Evolutionary conservation across 768 basidiomycete genomes (phyloP).

Genomic region (Polyporus arcularius): DNA sequence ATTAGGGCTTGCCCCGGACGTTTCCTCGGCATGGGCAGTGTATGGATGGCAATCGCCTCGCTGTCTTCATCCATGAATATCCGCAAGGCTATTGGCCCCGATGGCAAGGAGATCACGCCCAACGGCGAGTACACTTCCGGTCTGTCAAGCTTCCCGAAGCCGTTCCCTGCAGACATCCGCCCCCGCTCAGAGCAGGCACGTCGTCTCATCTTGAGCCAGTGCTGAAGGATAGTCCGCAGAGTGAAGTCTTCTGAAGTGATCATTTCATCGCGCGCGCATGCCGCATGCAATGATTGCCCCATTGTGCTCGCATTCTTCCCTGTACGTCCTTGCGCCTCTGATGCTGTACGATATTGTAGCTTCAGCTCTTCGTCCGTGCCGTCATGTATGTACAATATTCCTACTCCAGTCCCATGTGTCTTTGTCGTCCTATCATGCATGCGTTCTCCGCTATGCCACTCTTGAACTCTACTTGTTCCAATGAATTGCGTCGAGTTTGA

Average conservation of each 20-base stretch:
- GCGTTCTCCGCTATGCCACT: not conserved
- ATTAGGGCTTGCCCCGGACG: conserved; percentile 54
- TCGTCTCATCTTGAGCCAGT: conserved; percentile 5
- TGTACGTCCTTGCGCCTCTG: not conserved
- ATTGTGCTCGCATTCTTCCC: too few species aligned
- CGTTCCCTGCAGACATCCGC: conserved; percentile 11
- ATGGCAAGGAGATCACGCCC: conserved; percentile 42
- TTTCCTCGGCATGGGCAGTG: conserved; percentile 48
- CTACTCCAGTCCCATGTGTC: too few species aligned
- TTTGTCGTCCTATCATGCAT: too few species aligned
- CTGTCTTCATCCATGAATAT: conserved; percentile 50
- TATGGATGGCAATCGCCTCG: conserved; percentile 47
- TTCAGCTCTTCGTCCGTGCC: not conserved
- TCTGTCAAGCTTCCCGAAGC: conserved; percentile 43
- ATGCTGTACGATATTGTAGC: not conserved
- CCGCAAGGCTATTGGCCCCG: conserved; percentile 40
- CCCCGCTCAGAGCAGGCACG: conserved; percentile 13
- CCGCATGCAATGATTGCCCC: too few species aligned
- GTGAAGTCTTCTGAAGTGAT: too few species aligned
- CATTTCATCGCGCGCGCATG: too few species aligned
- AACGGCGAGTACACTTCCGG: conserved; percentile 41
- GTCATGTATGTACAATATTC: too few species aligned
- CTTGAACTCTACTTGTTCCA: too few species aligned
- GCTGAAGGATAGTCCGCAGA: not conserved
- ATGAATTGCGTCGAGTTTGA: too few species aligned